Evolutionary conservation across 2,329 filamentous ascomycete genomes (phyloP).

Genomic region (Teratosphaeria nubilosa): DNA sequence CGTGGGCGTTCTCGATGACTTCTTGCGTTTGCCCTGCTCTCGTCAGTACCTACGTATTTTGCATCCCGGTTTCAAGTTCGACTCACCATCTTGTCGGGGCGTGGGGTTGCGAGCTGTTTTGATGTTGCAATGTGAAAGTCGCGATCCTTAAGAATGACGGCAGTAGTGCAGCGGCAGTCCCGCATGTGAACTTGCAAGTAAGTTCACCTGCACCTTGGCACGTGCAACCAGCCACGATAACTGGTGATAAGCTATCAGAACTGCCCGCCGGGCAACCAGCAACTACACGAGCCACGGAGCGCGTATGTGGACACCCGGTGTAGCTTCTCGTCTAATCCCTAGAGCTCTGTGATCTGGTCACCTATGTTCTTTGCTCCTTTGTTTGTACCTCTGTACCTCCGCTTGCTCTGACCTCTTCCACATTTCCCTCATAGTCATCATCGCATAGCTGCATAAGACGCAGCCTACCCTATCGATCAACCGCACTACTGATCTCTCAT

Average conservation of each 20-base stretch:
- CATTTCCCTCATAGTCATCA: neutral
- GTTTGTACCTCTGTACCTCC: neutral
- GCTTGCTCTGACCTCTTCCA: neutral
- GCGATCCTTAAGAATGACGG: neutral
- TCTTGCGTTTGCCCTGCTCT: slow-evolving; percentile 74
- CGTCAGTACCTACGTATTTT: too few species aligned
- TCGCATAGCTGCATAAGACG: neutral
- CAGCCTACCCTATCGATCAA: neutral
- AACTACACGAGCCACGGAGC: neutral
- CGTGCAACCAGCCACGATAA: neutral
- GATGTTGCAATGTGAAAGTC: neutral
- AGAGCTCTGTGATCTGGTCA: neutral
- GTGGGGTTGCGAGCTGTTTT: neutral
- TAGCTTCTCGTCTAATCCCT: neutral
- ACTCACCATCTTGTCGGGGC: neutral
- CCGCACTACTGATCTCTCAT: neutral
- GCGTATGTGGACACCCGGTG: neutral
- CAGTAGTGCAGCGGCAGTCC: neutral
- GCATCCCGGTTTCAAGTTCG: too few species aligned
- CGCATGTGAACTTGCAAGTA: neutral
- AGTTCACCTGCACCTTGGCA: neutral
- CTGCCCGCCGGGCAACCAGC: neutral
- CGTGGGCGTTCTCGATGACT: slow-evolving; percentile 68
- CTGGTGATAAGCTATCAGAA: neutral
- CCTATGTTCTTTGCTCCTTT: neutral